Evolutionary conservation across 1,284 basidiomycete genomes (phyloP).

Genomic region (Wolfiporia cocos): DNA sequence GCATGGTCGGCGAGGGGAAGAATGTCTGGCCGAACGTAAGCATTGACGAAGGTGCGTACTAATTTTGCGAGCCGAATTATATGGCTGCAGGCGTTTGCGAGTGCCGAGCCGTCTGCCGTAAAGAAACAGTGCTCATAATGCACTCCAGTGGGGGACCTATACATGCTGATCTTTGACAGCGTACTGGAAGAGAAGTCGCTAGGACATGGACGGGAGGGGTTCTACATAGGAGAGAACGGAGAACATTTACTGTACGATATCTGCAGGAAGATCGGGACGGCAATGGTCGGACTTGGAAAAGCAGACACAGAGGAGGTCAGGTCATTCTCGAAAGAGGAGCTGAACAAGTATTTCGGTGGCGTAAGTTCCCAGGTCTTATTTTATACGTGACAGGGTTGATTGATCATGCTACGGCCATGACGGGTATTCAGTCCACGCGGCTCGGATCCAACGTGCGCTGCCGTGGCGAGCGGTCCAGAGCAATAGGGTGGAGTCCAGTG

Average conservation of each 20-base stretch:
- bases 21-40: slow-evolving; percentile 41
- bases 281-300: slow-evolving; percentile 23
- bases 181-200: slow-evolving; percentile 22
- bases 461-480: slow-evolving; percentile 31
- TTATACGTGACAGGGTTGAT: neutral
- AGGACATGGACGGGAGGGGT: slow-evolving; percentile 36
- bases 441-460: slow-evolving; percentile 37
- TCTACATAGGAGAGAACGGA: slow-evolving; percentile 40
- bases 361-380: too few relatives aligned
- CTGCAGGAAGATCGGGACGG: slow-evolving; percentile 29
- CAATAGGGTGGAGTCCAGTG: slow-evolving; percentile 35
- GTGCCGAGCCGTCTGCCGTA: too few relatives aligned
- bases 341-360: slow-evolving; percentile 15
- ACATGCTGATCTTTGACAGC: slow-evolving; percentile 33
- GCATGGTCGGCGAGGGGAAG: slow-evolving; percentile 26
- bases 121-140: too few relatives aligned
- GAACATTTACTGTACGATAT: slow-evolving; percentile 32
- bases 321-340: slow-evolving; percentile 25
- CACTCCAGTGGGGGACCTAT: slow-evolving; percentile 38
- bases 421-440: slow-evolving; percentile 15
- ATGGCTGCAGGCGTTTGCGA: neutral
- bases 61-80: neutral
- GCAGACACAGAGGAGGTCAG: slow-evolving; percentile 20
- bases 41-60: slow-evolving; percentile 34
- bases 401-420: too few relatives aligned